Evolutionary conservation across 1,284 basidiomycete genomes (phyloP).

Genomic region (Irpex sp.): DNA sequence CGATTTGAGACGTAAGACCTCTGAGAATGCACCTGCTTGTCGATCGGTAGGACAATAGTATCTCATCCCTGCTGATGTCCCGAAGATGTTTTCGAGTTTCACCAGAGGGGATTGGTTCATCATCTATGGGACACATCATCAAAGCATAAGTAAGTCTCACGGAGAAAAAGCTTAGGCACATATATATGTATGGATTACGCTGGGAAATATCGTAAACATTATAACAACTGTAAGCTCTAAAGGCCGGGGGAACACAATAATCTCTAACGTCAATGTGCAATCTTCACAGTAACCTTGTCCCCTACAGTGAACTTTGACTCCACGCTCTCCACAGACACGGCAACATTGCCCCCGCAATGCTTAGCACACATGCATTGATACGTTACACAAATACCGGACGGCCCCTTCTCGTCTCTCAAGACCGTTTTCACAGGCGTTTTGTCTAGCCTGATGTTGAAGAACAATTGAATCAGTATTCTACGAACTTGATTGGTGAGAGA

Average conservation of each 20-base stretch:
- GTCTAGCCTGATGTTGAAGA: background rate
- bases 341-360: background rate
- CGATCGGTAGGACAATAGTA: too few relatives aligned
- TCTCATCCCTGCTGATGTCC: too few relatives aligned
- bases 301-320: background rate
- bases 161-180: too few relatives aligned
- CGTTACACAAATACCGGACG: background rate
- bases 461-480: background rate
- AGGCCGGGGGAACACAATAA: background rate
- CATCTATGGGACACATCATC: too few relatives aligned
- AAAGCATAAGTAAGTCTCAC: too few relatives aligned
- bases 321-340: background rate
- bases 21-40: too few relatives aligned
- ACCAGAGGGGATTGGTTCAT: too few relatives aligned
- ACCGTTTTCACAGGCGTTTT: background rate
- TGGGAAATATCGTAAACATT: too few relatives aligned
- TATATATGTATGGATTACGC: too few relatives aligned
- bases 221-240: background rate
- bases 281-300: background rate
- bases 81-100: too few relatives aligned
- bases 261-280: background rate
- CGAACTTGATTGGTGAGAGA: background rate
- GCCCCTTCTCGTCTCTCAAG: background rate
- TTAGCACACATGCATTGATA: background rate
- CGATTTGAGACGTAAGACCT: too few relatives aligned